Evolutionary conservation across 148 eudicot genomes (phyloP).

Genomic region (Nepenthes gracilis): DNA sequence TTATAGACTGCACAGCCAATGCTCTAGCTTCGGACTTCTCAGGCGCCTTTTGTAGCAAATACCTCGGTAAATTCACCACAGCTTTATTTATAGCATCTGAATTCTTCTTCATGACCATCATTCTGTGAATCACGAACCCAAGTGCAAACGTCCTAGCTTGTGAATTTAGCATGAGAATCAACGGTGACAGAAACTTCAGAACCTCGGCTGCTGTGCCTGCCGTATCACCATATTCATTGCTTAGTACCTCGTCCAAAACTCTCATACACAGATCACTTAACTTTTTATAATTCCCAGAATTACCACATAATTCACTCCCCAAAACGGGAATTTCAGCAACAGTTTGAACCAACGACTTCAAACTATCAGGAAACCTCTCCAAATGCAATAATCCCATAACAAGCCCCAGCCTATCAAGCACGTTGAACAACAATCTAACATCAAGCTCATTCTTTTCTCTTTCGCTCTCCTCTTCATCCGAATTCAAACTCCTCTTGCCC

Average conservation of each 20-base stretch:
- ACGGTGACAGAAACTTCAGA: slow-evolving; percentile 44
- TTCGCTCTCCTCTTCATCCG: slow-evolving; percentile 7
- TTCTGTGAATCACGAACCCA: slow-evolving; percentile 44
- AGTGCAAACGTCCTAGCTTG: slow-evolving; percentile 49
- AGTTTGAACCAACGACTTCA: slow-evolving; percentile 69
- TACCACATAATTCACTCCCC: slow-evolving; percentile 50
- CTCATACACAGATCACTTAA: slow-evolving; percentile 40
- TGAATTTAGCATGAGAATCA: slow-evolving; percentile 48
- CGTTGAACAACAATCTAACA: slow-evolving; percentile 32
- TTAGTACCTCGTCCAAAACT: slow-evolving; percentile 43
- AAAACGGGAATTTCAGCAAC: slow-evolving; percentile 46
- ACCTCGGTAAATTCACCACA: slow-evolving; percentile 62
- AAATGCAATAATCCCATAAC: slow-evolving; percentile 69
- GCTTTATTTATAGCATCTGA: slow-evolving; percentile 42
- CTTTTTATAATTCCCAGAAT: slow-evolving; percentile 29
- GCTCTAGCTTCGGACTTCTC: slow-evolving; percentile 81
- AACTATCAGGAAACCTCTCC: slow-evolving; percentile 77
- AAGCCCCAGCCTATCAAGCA: slow-evolving; percentile 52
- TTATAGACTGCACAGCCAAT: slow-evolving; percentile 62
- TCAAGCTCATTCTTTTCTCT: slow-evolving; percentile 36
- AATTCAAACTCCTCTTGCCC: slow-evolving; percentile 13
- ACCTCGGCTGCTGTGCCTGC: slow-evolving; percentile 54
- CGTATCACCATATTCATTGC: slow-evolving; percentile 68
- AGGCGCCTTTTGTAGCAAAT: slow-evolving; percentile 61
- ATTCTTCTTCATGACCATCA: slow-evolving; percentile 31